Percentiles rank a stretch among this genome's conserved stretches.
Conservation (phyloP, 139 green algal genomes). For the Mesotaenium endlicherianum region DNA sequence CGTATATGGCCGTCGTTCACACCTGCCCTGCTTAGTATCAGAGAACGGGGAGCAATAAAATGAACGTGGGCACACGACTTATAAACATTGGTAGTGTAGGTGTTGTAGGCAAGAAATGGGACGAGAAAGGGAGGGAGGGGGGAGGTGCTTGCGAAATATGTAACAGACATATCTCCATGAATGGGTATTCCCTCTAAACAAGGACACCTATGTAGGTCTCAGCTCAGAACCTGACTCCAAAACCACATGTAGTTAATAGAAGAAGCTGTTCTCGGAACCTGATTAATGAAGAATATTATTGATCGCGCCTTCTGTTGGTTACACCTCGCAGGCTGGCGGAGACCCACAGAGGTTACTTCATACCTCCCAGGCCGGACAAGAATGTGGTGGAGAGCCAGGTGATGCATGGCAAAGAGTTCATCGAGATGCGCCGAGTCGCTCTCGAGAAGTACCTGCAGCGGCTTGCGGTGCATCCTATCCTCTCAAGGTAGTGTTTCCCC, state of each 20-base stretch:
- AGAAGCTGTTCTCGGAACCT: background rate
- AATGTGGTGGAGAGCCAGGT: constrained; percentile 72
- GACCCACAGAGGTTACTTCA: constrained; percentile 81
- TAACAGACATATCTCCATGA: background rate
- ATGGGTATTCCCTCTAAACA: background rate
- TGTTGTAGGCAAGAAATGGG: too few species aligned
- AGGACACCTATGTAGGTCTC: too few species aligned
- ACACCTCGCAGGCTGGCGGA: constrained; percentile 57
- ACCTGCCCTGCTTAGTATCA: too few species aligned
- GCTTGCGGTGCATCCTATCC: constrained; percentile 75
- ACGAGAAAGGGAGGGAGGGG: background rate
- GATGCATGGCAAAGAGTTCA: constrained; percentile 65
- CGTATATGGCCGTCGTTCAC: too few species aligned
- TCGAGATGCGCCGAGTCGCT: constrained; percentile 70
- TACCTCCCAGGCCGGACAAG: constrained; percentile 87
- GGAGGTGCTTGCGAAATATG: background rate
- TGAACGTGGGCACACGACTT: too few species aligned
- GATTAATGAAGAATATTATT: background rate
- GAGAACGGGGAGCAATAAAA: too few species aligned
- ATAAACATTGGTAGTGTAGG: too few species aligned
- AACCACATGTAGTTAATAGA: background rate
- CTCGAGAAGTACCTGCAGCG: constrained; percentile 82
- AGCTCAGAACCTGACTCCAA: too few species aligned
- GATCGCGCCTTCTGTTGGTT: background rate
- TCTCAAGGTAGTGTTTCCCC: constrained; percentile 46